Evolutionary conservation across 2,329 filamentous ascomycete species (phyloP).

Genomic region (Rosellinia necatrix): DNA sequence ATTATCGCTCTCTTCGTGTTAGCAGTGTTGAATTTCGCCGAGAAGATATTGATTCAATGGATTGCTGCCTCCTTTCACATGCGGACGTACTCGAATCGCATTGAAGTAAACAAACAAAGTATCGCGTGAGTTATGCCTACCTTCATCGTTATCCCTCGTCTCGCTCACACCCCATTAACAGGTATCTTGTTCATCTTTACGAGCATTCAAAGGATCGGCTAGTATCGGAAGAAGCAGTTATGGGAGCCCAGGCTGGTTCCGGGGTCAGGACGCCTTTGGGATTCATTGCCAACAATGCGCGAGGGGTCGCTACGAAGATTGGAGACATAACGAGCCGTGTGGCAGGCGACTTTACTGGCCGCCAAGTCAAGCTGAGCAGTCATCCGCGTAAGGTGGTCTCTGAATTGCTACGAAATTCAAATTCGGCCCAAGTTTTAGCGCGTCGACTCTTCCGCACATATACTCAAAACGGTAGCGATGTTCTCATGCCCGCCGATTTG

Average conservation of each 20-base stretch:
- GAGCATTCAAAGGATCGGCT: constrained; percentile 79
- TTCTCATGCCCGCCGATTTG: constrained; percentile 78
- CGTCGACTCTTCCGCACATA: constrained; percentile 88
- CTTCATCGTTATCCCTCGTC: constrained; percentile 64
- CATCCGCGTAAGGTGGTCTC: constrained; percentile 86
- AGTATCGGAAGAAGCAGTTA: constrained; percentile 56
- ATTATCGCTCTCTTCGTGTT: constrained; percentile 84
- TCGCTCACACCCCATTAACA: constrained; percentile 41
- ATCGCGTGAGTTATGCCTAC: constrained; percentile 54
- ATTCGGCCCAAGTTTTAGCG: constrained; percentile 80
- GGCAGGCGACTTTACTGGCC: constrained; percentile 89
- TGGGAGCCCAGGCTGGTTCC: constrained; percentile 53
- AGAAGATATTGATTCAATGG: constrained; percentile 93
- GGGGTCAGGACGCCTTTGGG: constrained; percentile 76
- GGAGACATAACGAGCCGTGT: constrained; percentile 78
- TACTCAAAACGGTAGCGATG: constrained; percentile 73
- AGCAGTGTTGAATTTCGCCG: constrained; percentile 77
- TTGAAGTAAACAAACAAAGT: constrained; percentile 90
- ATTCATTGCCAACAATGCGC: constrained; percentile 74
- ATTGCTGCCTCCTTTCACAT: constrained; percentile 93
- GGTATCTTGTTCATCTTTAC: constrained; percentile 57
- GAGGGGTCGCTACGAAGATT: constrained; percentile 76
- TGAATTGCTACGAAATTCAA: constrained; percentile 72
- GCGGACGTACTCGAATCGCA: constrained; percentile 86
- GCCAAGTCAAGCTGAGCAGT: constrained; percentile 65